Evolutionary conservation across 805 yeast genomes (phyloP), one percentile per base, ranked within the genome.

Genomic region (Cyberlindnera sargentensis): DNA sequence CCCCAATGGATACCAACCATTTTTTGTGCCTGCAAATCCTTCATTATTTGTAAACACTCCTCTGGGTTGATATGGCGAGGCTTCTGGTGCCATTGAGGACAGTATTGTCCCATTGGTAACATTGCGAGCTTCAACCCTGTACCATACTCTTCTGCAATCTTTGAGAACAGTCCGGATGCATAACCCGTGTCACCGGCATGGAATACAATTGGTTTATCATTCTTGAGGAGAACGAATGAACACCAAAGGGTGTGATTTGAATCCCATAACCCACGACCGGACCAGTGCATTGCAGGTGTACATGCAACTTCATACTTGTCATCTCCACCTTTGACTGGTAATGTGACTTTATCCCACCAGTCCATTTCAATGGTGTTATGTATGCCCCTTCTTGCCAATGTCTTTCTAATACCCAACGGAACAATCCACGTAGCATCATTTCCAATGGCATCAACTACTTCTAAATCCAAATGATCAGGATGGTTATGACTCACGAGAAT

Each of bases 111-210:
- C 48, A 95, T 88, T 0, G 98, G 98, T 11, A 91, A 64, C 63
- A 91, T 71, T 0, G 90, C 86, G 28, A 90, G 66, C 44, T 64
- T 65, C 7, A 78, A 73, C 1, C 80, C 79, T 2, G 55, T 40
- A 1, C 95, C 95, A 57, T 72, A 82, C 28, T 70, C 74, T 33
- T 71, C 62, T 3, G 82, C 77, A 27, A 91, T 82, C n/a, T 77
- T 68, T 10, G 69, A 65, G 62, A 86, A 90, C 39, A 91, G 63
- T 29, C 79, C 95, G 31, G 72, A 55, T n/a, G 82, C 79, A 60
- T 86, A 91, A 0, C 98, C 98, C 0, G 96, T 87, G 57, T 91
- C 98, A 8, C 98, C 98, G 15, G 91, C 95, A 62, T 91, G 98
- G 68, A 80, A 91, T 36, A 90, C 66, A 1, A 89, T 57, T 0